A percentile compares a stretch with the other conserved stretches of the same genome.
Conservation (phyloP, 2,329 filamentous ascomycete species). For the Beauveria bassiana region DNA sequence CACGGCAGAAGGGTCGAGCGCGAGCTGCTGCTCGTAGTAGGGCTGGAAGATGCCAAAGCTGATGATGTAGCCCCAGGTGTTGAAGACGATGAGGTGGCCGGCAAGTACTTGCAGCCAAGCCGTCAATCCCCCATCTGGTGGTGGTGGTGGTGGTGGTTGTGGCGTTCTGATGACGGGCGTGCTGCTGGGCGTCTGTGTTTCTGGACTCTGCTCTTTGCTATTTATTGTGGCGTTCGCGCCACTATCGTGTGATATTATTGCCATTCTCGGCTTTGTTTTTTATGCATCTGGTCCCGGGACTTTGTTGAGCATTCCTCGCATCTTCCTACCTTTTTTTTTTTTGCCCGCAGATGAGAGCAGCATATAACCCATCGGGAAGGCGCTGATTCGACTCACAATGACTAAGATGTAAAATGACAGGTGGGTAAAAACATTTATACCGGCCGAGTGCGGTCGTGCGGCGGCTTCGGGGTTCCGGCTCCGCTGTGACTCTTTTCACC, state of each 20-base stretch:
- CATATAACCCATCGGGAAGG: neutral
- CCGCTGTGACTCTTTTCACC: neutral
- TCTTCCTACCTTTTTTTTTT: no score
- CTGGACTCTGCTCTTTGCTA: neutral
- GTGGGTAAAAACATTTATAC: neutral
- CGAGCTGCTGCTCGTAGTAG: conserved; percentile 28
- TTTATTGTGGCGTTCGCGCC: neutral
- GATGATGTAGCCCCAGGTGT: conserved; percentile 32
- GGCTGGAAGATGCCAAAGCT: conserved; percentile 33
- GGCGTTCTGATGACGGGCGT: neutral
- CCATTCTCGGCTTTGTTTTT: neutral
- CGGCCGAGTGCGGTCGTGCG: neutral
- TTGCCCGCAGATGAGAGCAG: neutral
- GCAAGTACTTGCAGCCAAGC: conserved; percentile 33
- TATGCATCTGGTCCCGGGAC: neutral
- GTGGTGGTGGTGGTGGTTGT: conserved; percentile 22
- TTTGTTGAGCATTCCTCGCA: neutral
- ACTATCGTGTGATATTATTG: no score
- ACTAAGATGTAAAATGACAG: neutral
- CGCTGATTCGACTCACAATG: neutral
- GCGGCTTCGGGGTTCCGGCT: neutral
- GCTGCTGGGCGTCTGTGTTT: neutral
- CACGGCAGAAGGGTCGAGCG: conserved; percentile 28
- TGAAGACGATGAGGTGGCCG: conserved; percentile 30
- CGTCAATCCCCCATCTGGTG: conserved; percentile 27